These are phyloP conservation scores for Draba incana DNA, from an alignment of 345 rosid genomes.

Conservation along the genomic window DNA sequence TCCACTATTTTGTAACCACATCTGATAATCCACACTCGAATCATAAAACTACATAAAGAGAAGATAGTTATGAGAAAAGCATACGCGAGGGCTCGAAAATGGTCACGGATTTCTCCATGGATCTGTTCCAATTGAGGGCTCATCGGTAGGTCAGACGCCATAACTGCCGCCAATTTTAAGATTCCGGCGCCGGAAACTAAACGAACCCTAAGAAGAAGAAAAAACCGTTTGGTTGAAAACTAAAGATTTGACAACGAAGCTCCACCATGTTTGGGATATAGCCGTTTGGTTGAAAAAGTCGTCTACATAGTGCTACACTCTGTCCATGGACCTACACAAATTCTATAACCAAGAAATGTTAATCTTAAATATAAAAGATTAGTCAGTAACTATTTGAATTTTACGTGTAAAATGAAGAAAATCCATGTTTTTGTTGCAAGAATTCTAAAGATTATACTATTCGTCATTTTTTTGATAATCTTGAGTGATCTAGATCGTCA, in stretches of 20 bases:
- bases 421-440: too few species aligned
- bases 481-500: too few species aligned
- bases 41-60: neutral
- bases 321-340: slow-evolving; percentile 13
- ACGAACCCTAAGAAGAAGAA: neutral
- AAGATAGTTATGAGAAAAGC: slow-evolving; percentile 9
- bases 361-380: neutral
- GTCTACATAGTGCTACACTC: slow-evolving; percentile 8
- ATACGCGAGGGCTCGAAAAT: slow-evolving; percentile 85
- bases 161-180: slow-evolving; percentile 42
- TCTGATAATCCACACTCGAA: slow-evolving; percentile 1
- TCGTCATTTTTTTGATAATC: too few species aligned
- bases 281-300: slow-evolving; percentile 20
- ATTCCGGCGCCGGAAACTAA: slow-evolving; percentile 37
- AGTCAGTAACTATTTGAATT: too few species aligned
- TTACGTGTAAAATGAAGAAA: too few species aligned
- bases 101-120: slow-evolving; percentile 87
- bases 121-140: slow-evolving; percentile 93
- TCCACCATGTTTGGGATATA: slow-evolving; percentile 23
- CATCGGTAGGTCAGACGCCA: slow-evolving; percentile 69
- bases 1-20: neutral
- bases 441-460: too few species aligned
- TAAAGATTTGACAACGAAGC: slow-evolving; percentile 29
- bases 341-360: neutral
- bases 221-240: too few species aligned